A percentile compares a stretch with the other conserved stretches of the same genome.
These are phyloP conservation scores for Astragalus membranaceus DNA, from an alignment of 306 rosid genomes.

Conservation along the genomic window DNA sequence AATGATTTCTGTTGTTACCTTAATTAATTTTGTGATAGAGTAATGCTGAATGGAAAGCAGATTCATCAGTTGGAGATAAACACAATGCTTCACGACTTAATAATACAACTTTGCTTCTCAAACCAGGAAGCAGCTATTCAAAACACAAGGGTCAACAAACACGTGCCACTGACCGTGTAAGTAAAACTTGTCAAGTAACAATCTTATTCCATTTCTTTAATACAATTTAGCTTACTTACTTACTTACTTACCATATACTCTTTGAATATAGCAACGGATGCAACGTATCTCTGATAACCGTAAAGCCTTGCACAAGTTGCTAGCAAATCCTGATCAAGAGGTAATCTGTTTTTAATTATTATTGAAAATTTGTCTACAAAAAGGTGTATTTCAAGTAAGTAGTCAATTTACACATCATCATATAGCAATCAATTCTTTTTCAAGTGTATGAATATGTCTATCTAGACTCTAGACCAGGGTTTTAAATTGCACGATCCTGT, in stretches of 20 bases:
- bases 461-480: too few relatives aligned
- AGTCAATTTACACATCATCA: not conserved
- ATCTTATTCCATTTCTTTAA: not conserved
- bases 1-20: not conserved
- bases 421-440: not conserved
- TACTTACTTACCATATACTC: conserved; percentile 4
- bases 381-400: not conserved
- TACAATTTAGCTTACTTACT: conserved; percentile 5
- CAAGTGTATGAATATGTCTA: too few relatives aligned
- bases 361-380: too few relatives aligned
- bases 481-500: too few relatives aligned
- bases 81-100: too few relatives aligned
- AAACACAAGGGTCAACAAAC: too few relatives aligned
- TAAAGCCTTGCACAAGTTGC: conserved; percentile 57
- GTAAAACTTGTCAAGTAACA: conserved; percentile 3
- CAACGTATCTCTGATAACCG: conserved; percentile 58
- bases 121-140: too few relatives aligned
- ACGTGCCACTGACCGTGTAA: too few relatives aligned
- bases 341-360: conserved; percentile 44
- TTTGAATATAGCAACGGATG: conserved; percentile 53
- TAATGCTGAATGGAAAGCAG: conserved; percentile 35
- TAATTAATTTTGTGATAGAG: conserved; percentile 34
- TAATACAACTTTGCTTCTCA: too few relatives aligned
- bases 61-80: too few relatives aligned
- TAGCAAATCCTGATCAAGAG: conserved; percentile 54